phyloP scores from a whole-genome alignment of 306 rosid species.

The Trichosanthes cucumerina region DNA sequence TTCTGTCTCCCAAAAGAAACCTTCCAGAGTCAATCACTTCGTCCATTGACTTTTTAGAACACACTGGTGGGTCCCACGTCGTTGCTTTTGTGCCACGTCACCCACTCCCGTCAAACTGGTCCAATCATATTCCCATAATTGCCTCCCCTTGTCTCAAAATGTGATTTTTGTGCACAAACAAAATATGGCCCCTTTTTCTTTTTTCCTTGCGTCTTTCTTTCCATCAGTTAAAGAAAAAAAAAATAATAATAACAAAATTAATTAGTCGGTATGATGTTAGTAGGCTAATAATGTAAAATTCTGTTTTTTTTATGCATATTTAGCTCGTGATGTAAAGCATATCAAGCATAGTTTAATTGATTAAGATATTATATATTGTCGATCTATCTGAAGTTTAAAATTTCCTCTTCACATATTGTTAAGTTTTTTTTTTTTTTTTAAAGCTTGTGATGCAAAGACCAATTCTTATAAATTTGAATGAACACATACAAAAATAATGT shows the following conservation, averaged over 20 bases:
- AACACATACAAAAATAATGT: background rate
- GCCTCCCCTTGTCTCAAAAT: background rate
- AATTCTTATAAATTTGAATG: background rate
- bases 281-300: background rate
- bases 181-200: background rate
- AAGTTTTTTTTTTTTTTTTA: too few relatives aligned
- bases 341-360: too few relatives aligned
- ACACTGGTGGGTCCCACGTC: background rate
- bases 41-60: background rate
- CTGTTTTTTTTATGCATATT: too few relatives aligned
- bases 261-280: background rate
- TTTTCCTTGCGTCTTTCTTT: background rate
- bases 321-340: background rate
- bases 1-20: background rate
- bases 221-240: too few relatives aligned
- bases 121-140: constrained; percentile 2
- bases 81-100: background rate
- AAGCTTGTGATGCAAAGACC: too few relatives aligned
- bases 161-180: background rate
- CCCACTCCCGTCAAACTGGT: background rate
- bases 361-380: too few relatives aligned
- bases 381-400: too few relatives aligned
- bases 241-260: too few relatives aligned
- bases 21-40: background rate
- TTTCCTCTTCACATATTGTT: too few relatives aligned